Percentiles rank a stretch among this genome's conserved stretches.
Evolutionary conservation across 148 eudicot genomes (phyloP).

Genomic region (Rhododendron williamsianum): DNA sequence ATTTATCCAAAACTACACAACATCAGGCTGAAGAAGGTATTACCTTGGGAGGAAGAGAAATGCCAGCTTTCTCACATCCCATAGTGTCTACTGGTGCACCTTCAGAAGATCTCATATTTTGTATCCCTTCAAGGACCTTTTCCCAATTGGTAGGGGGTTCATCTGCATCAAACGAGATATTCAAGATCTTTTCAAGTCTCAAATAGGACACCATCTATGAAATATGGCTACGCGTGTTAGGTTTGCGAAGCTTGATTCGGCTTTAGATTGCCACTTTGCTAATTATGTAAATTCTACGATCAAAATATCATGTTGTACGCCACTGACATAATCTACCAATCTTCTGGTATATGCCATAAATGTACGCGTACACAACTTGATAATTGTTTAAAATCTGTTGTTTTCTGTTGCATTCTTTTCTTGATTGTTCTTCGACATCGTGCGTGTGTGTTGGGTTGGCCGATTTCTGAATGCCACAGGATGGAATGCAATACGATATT

Average conservation of each 20-base stretch:
- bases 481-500: not conserved
- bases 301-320: not conserved
- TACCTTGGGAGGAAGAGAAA: conserved; percentile 78
- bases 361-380: not conserved
- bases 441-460: not conserved
- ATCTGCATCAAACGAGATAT: conserved; percentile 25
- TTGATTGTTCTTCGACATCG: not conserved
- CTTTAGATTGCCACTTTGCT: not conserved
- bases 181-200: not conserved
- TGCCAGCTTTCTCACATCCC: conserved; percentile 85
- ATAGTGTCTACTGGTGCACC: conserved; percentile 84
- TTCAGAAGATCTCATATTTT: conserved; percentile 71
- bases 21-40: not conserved
- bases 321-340: not conserved
- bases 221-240: not conserved
- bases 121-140: conserved; percentile 70
- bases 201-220: not conserved
- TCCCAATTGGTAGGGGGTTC: conserved; percentile 64
- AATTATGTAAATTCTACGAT: not conserved
- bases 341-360: not conserved
- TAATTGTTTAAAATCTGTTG: not conserved
- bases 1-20: not conserved
- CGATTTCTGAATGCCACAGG: not conserved
- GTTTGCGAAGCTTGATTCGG: not conserved
- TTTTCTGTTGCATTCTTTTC: not conserved